These are phyloP conservation scores for Aspergillus udagawae DNA, from an alignment of 2,329 filamentous ascomycete species.

Conservation along the genomic window DNA sequence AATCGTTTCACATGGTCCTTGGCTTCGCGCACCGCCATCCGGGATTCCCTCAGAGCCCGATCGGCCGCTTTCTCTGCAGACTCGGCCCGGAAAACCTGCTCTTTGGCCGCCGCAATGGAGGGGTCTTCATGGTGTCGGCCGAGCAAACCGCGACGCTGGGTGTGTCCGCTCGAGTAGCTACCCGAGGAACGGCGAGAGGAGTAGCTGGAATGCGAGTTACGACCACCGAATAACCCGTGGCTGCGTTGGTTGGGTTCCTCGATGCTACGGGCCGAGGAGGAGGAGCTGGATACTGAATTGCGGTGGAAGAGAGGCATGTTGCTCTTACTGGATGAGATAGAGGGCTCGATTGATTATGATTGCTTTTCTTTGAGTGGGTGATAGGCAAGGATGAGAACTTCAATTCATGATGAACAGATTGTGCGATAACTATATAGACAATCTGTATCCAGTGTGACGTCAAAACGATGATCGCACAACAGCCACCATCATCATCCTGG, in stretches of 20 bases:
- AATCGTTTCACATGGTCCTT: constrained; percentile 60
- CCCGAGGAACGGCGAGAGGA: constrained; percentile 17
- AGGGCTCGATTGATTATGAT: neutral
- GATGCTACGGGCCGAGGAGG: constrained; percentile 14
- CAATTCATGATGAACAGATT: neutral
- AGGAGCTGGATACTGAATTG: constrained; percentile 20
- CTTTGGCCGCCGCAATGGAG: constrained; percentile 57
- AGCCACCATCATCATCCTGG: neutral
- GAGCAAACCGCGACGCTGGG: constrained; percentile 34
- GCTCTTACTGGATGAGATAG: neutral
- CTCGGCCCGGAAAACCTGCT: constrained; percentile 61
- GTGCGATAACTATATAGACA: neutral
- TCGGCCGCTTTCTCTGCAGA: constrained; percentile 63
- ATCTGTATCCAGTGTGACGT: neutral
- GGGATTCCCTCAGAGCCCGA: constrained; percentile 56
- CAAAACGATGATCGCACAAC: neutral
- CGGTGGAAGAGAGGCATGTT: constrained; percentile 23
- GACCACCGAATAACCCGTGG: constrained; percentile 33
- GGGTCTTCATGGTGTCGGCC: constrained; percentile 54
- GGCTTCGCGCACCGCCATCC: constrained; percentile 58
- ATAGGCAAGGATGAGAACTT: neutral
- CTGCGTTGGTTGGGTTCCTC: constrained; percentile 14
- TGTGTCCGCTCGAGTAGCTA: constrained; percentile 16
- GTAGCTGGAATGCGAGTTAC: constrained; percentile 30
- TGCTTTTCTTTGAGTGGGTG: neutral